Percentiles rank a stretch among this genome's conserved stretches.
These are phyloP conservation scores for Penicillium waksmanii DNA, from an alignment of 495 filamentous ascomycete species.

Conservation along the genomic window DNA sequence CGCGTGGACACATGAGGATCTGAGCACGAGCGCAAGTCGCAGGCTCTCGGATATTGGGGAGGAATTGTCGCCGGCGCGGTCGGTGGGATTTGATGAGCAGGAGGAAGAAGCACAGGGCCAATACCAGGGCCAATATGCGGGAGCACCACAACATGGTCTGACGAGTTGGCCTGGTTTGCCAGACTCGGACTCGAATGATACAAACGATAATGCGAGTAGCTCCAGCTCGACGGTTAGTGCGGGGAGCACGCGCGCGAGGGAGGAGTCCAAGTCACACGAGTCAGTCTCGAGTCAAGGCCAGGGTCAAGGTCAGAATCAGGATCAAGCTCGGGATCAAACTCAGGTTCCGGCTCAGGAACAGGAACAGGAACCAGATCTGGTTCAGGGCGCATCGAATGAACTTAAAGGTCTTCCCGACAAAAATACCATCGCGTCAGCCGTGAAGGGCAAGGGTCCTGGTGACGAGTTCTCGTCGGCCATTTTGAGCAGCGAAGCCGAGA, in stretches of 20 bases:
- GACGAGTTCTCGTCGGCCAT: constrained; percentile 69
- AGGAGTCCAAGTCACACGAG: constrained; percentile 24
- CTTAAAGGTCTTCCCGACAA: neutral
- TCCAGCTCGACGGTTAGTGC: constrained; percentile 47
- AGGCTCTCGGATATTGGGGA: constrained; percentile 76
- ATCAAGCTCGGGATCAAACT: no score
- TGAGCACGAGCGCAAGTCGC: constrained; percentile 62
- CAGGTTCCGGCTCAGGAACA: neutral
- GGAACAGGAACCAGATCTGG: neutral
- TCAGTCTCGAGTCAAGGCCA: constrained; percentile 12
- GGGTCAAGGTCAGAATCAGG: neutral
- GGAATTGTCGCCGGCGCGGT: constrained; percentile 44
- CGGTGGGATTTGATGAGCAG: constrained; percentile 23
- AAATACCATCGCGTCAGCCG: constrained; percentile 26
- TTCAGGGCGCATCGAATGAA: constrained; percentile 4
- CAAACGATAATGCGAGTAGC: constrained; percentile 35
- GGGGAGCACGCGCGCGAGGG: constrained; percentile 34
- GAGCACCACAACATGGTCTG: constrained; percentile 8
- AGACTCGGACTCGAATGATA: constrained; percentile 6
- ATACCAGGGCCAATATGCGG: neutral
- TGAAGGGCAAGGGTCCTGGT: constrained; percentile 40
- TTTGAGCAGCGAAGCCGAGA: constrained; percentile 79
- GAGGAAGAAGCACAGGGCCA: neutral
- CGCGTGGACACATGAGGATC: constrained; percentile 54
- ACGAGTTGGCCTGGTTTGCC: constrained; percentile 24